Evolutionary conservation across 352 stramenopile genomes (phyloP).

Genomic region (Pilasporangium apinafurcum): DNA sequence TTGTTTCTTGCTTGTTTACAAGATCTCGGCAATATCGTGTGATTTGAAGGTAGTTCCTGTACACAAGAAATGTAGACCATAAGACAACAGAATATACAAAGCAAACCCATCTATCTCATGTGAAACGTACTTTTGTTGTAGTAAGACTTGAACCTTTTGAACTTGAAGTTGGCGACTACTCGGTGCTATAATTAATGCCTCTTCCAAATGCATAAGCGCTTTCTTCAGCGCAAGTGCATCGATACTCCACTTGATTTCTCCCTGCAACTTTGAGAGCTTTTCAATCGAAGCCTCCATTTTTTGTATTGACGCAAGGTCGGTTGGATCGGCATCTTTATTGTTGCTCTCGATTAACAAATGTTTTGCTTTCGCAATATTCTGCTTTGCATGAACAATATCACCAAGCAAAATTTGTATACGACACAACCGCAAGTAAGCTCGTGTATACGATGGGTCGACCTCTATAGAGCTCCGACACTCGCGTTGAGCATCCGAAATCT

Average conservation of each 20-base stretch:
- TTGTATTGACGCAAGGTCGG: constrained; percentile 30
- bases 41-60: constrained; percentile 47
- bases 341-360: constrained; percentile 23
- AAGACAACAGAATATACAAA: background rate
- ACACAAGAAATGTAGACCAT: constrained; percentile 1
- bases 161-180: constrained; percentile 47
- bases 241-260: constrained; percentile 55
- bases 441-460: constrained; percentile 57
- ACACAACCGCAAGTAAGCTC: constrained; percentile 60
- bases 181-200: constrained; percentile 42
- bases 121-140: constrained; percentile 54
- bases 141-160: constrained; percentile 53
- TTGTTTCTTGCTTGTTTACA: constrained; percentile 41
- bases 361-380: constrained; percentile 39
- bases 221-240: constrained; percentile 37
- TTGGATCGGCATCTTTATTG: constrained; percentile 16
- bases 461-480: constrained; percentile 65
- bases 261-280: constrained; percentile 32
- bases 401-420: constrained; percentile 70
- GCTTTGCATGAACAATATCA: constrained; percentile 41
- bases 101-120: background rate
- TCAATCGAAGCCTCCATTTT: constrained; percentile 54
- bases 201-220: constrained; percentile 40
- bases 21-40: constrained; percentile 40
- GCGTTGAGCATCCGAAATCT: constrained; percentile 59